phyloP scores from a whole-genome alignment of 148 eudicot species.

The Dysphania ambrosioides region DNA sequence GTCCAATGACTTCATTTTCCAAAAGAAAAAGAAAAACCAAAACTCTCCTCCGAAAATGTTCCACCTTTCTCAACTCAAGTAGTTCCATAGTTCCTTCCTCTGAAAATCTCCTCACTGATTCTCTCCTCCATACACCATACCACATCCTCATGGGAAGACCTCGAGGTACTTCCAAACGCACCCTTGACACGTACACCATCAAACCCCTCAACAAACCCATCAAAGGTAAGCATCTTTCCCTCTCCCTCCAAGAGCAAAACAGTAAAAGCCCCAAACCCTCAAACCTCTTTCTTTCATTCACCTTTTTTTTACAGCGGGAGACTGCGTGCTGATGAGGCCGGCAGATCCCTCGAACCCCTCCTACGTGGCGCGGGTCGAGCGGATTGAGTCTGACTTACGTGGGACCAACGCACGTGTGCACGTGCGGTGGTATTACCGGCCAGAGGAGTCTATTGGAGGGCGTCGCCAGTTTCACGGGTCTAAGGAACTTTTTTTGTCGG shows the following conservation, averaged over 20 bases:
- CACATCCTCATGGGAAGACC: constrained; percentile 70
- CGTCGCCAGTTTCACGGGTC: constrained; percentile 84
- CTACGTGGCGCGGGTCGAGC: constrained; percentile 72
- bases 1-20: too few relatives aligned
- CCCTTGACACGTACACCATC: constrained; percentile 58
- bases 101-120: constrained; percentile 7
- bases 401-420: constrained; percentile 54
- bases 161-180: constrained; percentile 45
- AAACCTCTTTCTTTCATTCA: neutral
- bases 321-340: constrained; percentile 74
- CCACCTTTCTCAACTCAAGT: too few relatives aligned
- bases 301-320: constrained; percentile 50
- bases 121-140: constrained; percentile 18
- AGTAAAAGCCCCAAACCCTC: too few relatives aligned
- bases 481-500: constrained; percentile 77
- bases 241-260: neutral
- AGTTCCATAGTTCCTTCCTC: too few relatives aligned
- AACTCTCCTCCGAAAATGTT: too few relatives aligned
- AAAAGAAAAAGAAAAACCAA: too few relatives aligned
- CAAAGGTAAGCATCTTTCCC: constrained; percentile 45
- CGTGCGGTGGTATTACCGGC: constrained; percentile 87
- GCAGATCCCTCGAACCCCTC: constrained; percentile 60
- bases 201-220: constrained; percentile 56
- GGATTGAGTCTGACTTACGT: constrained; percentile 49
- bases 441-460: constrained; percentile 93